Conservation (phyloP, 2,329 filamentous ascomycete genomes). For the Gaeumannomyces tritici region DNA sequence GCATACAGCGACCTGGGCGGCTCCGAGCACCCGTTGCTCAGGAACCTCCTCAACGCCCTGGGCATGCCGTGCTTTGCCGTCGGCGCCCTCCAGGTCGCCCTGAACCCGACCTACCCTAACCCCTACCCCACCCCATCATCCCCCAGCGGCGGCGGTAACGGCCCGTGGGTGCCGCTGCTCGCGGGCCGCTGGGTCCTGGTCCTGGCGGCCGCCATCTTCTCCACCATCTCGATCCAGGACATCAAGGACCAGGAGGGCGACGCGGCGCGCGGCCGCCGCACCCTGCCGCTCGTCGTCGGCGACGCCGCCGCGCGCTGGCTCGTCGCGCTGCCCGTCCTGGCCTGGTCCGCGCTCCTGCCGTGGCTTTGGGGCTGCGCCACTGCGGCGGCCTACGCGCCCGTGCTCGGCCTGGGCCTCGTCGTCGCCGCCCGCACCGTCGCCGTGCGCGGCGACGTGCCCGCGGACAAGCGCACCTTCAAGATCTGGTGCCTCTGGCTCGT, state of each 20-base stretch:
- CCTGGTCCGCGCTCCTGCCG: conserved; percentile 1
- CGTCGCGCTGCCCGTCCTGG: neutral
- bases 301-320: conserved; percentile 2
- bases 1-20: conserved; percentile 30
- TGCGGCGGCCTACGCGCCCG: neutral
- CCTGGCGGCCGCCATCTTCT: conserved; percentile 10
- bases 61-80: conserved; percentile 7
- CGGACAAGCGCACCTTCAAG: conserved; percentile 5
- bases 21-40: conserved; percentile 17
- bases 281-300: conserved; percentile 5
- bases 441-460: neutral
- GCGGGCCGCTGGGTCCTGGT: conserved; percentile 7
- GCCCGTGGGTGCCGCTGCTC: neutral
- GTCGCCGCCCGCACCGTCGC: neutral
- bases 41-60: conserved; percentile 11
- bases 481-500: conserved; percentile 3
- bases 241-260: conserved; percentile 13
- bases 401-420: neutral
- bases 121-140: neutral
- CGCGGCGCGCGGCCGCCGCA: conserved; percentile 7
- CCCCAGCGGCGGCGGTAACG: too few species aligned
- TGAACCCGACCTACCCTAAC: neutral
- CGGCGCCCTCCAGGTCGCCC: conserved; percentile 6
- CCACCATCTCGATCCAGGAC: conserved; percentile 14
- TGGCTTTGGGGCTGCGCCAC: neutral